Evolutionary conservation across 768 basidiomycete genomes (phyloP), one percentile per base, ranked within the genome.

Genomic region (Gautieria morchelliformis): DNA sequence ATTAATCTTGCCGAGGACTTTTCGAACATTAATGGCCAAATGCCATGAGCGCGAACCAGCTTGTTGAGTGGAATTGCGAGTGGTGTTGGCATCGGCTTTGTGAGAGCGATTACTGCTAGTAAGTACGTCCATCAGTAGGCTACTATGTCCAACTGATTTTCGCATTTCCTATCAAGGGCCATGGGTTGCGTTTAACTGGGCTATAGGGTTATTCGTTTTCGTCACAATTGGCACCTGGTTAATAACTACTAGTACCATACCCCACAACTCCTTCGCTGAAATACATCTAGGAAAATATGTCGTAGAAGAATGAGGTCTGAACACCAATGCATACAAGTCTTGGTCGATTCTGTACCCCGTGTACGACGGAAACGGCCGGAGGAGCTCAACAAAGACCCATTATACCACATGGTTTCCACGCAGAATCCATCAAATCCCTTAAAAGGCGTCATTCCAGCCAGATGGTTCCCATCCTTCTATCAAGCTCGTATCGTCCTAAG

Each of bases 11-110:
- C 62, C 57, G 74, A 80, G 61, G 86, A 86, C 68, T 71, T 83
- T 17, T 72, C 75, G 60, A 77, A 81, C 65, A 76, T 91, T 50
- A n/a, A n/a, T n/a, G 75, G 76, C 52, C 80, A 88, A 63, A 75
- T 89, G 11, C 89, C 88, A 3, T 92, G 89, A 65, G 86, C 84
- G 49, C 76, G 90, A 39, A 85, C 79, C 59, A 85, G 85, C 65
- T 70, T 92, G 39, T 70, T 92, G 61, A 79, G 77, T 52, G 89
- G 89, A 14, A 90, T 92, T 62, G 85, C 82, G n/a, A 82, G 85
- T 58, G 89, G 89, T 14, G 77, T 76, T 1, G 89, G 87, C 1
- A 78, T 92, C 55, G 90, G 89, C 19, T 73, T 86, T 55, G 80
- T 91, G 54, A 78, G 89, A 56, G 84, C 81, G 3, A 69, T 89